phyloP scores from a whole-genome alignment of 805 yeast species.

The Pichia pseudocactophila region DNA sequence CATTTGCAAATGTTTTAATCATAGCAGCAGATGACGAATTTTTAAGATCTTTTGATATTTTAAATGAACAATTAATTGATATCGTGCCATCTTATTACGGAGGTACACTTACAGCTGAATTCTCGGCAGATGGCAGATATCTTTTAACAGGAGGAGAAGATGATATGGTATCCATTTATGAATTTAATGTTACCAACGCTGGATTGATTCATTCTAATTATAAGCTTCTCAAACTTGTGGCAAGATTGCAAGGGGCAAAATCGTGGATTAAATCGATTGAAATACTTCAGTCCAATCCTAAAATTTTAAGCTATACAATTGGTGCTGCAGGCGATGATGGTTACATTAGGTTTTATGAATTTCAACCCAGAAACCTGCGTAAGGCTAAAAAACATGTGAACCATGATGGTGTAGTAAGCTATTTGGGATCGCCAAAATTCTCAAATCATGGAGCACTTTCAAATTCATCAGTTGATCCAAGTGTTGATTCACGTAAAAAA shows the following conservation, averaged over 20 bases:
- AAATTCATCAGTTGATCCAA: constrained; percentile 1
- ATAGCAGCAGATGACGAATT: constrained; percentile 62
- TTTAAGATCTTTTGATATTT: constrained; percentile 46
- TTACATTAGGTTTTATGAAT: constrained; percentile 43
- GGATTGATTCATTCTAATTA: constrained; percentile 5
- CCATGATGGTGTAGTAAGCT: not conserved
- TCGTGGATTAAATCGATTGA: constrained; percentile 43
- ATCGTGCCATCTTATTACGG: constrained; percentile 58
- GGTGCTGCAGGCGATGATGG: constrained; percentile 54
- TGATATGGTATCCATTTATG: constrained; percentile 39
- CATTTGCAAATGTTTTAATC: constrained; percentile 31
- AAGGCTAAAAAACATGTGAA: constrained; percentile 20
- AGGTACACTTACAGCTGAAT: constrained; percentile 43
- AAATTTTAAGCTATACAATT: constrained; percentile 34
- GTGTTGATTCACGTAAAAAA: not conserved
- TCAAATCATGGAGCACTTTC: constrained; percentile 6
- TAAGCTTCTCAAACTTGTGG: constrained; percentile 21
- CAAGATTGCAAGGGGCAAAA: constrained; percentile 37
- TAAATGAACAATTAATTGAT: constrained; percentile 37
- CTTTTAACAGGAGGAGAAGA: constrained; percentile 47
- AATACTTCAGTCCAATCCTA: constrained; percentile 33
- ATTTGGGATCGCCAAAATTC: constrained; percentile 3
- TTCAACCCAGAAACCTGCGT: constrained; percentile 37
- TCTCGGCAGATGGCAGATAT: constrained; percentile 41
- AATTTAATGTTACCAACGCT: constrained; percentile 15